Evolutionary conservation across 1,139 yeast genomes (phyloP), one percentile per base, ranked within the genome.

Genomic region (Geotrichum klebahnii): DNA sequence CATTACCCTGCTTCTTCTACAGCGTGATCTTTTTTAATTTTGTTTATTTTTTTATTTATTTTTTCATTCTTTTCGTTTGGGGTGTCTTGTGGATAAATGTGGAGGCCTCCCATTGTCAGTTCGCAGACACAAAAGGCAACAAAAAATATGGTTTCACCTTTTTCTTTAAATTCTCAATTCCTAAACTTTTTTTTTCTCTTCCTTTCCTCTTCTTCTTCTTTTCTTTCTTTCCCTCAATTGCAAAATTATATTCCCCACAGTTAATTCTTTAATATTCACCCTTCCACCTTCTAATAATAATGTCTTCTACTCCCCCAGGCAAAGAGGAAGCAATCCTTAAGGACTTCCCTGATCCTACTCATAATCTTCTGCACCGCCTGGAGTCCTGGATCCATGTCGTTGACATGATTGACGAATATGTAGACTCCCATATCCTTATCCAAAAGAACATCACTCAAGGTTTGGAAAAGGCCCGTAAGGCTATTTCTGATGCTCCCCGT

Each of bases 301-400:
- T 10, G 26, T 10, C 24, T 20, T 19, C 44, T 23, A 10, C 17
- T 5, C 46, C 51, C 32, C 34, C 43, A 12, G 51, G 46, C 28
- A 51, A 55, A 43, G 58, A 60, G 35, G 65, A 63, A 50, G 64
- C 61, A 35, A 55, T 62, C 37, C 51, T 53, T 44, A 37, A 54
- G 38, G 59, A 56, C 26, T 40, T 57, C 31, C 64, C 62, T 19
- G 73, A 71, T 51, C 71, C 74, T 32, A 65, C 73, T 22, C 54
- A 59, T 34, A 50, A 66, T 22, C 62, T 71, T 31, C 54, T 67
- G 20, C 54, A 58, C 28, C 64, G 74, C 12, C 60, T 71, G 46
- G 72, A 69, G 36, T 59, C 62, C 51, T 71, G 74, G 75, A 56
- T 55, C 44, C 67, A 62, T 38, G 65, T 68, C 10, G 62, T 66